A percentile compares a stretch with the other conserved stretches of the same genome.
These are phyloP conservation scores for Scheffersomyces titani DNA, from an alignment of 1,139 yeast species.

Conservation along the genomic window DNA sequence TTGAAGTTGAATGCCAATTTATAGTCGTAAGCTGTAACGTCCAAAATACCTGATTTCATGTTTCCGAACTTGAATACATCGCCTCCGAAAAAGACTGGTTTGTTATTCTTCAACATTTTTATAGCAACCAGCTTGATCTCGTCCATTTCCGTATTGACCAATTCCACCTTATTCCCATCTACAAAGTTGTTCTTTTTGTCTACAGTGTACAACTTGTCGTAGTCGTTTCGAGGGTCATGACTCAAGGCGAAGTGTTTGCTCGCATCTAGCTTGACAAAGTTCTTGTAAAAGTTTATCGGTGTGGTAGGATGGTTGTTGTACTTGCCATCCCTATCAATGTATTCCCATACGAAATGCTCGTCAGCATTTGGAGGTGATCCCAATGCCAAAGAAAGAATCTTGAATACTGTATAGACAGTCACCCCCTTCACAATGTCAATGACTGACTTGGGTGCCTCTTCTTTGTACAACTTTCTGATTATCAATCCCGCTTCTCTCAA, in stretches of 20 bases:
- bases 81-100: slow-evolving; percentile 82
- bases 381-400: slow-evolving; percentile 62
- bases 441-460: slow-evolving; percentile 23
- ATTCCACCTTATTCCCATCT: slow-evolving; percentile 67
- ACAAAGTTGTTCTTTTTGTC: slow-evolving; percentile 72
- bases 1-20: slow-evolving; percentile 60
- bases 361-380: slow-evolving; percentile 79
- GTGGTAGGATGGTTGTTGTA: slow-evolving; percentile 54
- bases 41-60: slow-evolving; percentile 66
- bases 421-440: slow-evolving; percentile 35
- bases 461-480: slow-evolving; percentile 49
- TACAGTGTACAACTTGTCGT: slow-evolving; percentile 62
- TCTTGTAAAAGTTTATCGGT: slow-evolving; percentile 62
- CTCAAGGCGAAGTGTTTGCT: slow-evolving; percentile 62
- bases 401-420: slow-evolving; percentile 63
- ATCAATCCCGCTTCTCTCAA: slow-evolving; percentile 74
- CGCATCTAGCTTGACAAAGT: slow-evolving; percentile 54
- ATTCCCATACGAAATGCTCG: slow-evolving; percentile 72
- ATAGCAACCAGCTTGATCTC: slow-evolving; percentile 61
- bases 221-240: slow-evolving; percentile 78
- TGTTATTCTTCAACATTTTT: slow-evolving; percentile 65
- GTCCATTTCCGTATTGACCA: slow-evolving; percentile 65
- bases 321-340: slow-evolving; percentile 68
- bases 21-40: slow-evolving; percentile 66
- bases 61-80: slow-evolving; percentile 78